phyloP scores from a whole-genome alignment of 139 green algal species.

The Klebsormidium nitens region DNA sequence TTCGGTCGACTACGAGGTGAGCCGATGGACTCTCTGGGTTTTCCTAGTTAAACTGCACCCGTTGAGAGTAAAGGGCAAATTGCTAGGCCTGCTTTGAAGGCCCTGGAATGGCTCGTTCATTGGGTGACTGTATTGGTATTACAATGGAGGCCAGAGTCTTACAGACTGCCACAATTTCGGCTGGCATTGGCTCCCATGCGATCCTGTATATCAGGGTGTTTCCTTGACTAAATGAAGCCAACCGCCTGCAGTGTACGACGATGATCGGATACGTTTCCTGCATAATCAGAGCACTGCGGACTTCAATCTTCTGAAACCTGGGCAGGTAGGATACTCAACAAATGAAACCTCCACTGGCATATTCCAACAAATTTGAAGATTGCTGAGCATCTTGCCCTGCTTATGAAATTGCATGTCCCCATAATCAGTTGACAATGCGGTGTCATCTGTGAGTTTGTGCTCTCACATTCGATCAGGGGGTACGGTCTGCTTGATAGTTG shows the following conservation, averaged over 20 bases:
- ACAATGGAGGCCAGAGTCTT: too few relatives aligned
- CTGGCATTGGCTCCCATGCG: neutral
- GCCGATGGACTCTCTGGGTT: too few relatives aligned
- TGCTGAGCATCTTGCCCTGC: neutral
- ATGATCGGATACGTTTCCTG: conserved; percentile 39
- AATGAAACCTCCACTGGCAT: neutral
- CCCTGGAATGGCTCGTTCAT: too few relatives aligned
- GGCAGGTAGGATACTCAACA: conserved; percentile 18
- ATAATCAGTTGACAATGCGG: neutral
- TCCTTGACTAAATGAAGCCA: neutral
- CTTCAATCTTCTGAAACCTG: conserved; percentile 20
- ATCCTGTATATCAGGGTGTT: neutral
- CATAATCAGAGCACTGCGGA: conserved; percentile 41
- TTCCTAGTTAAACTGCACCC: too few relatives aligned
- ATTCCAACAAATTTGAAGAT: neutral
- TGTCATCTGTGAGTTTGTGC: neutral
- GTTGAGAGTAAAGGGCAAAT: too few relatives aligned
- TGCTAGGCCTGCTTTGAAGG: too few relatives aligned
- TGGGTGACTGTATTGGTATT: too few relatives aligned
- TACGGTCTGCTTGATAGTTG: neutral
- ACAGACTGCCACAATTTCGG: too few relatives aligned
- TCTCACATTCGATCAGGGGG: neutral
- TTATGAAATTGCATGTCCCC: neutral
- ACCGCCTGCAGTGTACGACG: conserved; percentile 23
- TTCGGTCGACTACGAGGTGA: too few relatives aligned